Evolutionary conservation across 148 eudicot species (phyloP).

Genomic region (Agrostemma githago): DNA sequence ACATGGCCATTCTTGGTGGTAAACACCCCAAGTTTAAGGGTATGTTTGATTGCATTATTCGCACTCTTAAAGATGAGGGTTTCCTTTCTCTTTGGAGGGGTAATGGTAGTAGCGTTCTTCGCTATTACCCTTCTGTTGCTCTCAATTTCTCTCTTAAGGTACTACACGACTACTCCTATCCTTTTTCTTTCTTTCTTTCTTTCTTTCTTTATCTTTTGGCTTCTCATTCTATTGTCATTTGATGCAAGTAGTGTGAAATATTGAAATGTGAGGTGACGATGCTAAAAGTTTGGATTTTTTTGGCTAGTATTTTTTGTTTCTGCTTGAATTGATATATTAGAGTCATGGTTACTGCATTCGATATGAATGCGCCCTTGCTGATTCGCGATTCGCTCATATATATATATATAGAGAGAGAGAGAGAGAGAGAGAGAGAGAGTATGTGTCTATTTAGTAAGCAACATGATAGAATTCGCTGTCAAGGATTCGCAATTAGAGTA

Average conservation of each 20-base stretch:
- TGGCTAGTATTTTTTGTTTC: neutral
- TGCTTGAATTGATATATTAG: neutral
- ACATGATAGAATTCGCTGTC: no score
- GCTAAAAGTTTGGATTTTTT: neutral
- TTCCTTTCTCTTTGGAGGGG: constrained; percentile 86
- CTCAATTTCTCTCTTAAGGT: constrained; percentile 99
- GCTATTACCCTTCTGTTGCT: constrained; percentile 95
- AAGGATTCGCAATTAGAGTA: no score
- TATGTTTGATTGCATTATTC: constrained; percentile 68
- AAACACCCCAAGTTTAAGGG: constrained; percentile 77
- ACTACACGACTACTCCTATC: no score
- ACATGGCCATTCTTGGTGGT: constrained; percentile 58
- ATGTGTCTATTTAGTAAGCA: no score
- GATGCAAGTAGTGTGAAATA: neutral
- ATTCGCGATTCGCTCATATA: no score
- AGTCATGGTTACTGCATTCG: no score
- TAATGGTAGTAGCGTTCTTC: constrained; percentile 82
- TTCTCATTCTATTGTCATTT: neutral
- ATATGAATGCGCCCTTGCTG: no score
- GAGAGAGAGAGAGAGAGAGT: no score
- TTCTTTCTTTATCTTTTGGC: no score
- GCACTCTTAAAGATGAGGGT: constrained; percentile 71
- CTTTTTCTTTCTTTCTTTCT: neutral
- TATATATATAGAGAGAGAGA: no score
- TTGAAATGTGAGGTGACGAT: neutral